These are phyloP conservation scores for Diaporthe nobilis DNA, from an alignment of 2,329 filamentous ascomycete species.

Conservation along the genomic window DNA sequence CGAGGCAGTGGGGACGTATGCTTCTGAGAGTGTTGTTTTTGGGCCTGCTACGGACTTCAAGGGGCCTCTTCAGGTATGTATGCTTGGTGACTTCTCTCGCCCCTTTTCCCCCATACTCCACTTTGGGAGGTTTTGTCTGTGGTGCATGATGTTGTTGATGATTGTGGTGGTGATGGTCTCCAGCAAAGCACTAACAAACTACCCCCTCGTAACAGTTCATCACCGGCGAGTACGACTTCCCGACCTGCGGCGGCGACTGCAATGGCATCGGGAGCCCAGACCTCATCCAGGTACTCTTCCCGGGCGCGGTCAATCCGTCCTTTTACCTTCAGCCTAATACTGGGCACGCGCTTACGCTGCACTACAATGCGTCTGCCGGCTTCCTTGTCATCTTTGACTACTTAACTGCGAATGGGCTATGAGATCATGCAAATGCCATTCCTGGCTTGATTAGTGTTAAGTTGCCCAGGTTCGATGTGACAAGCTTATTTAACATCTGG, in stretches of 20 bases:
- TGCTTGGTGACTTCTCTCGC: background rate
- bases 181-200: background rate
- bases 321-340: constrained; percentile 53
- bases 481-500: background rate
- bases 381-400: constrained; percentile 48
- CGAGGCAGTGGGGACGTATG: constrained; percentile 50
- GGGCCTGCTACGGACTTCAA: constrained; percentile 47
- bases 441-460: background rate
- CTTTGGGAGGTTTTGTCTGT: constrained; percentile 1
- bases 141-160: background rate
- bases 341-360: constrained; percentile 53
- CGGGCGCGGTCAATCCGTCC: constrained; percentile 47
- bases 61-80: constrained; percentile 49
- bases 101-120: background rate
- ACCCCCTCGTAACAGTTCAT: constrained; percentile 47
- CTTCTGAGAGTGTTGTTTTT: constrained; percentile 46
- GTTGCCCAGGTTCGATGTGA: background rate
- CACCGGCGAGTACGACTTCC: constrained; percentile 51
- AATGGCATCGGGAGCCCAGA: constrained; percentile 43
- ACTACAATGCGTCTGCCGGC: constrained; percentile 53
- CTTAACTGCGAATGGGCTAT: constrained; percentile 32
- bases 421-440: background rate
- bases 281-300: constrained; percentile 46
- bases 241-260: constrained; percentile 55
- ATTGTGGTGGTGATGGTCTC: background rate